Percentiles rank a stretch among this genome's conserved stretches.
Conservation (phyloP, 139 green algal species). For the Limnomonas spitsbergensis region DNA sequence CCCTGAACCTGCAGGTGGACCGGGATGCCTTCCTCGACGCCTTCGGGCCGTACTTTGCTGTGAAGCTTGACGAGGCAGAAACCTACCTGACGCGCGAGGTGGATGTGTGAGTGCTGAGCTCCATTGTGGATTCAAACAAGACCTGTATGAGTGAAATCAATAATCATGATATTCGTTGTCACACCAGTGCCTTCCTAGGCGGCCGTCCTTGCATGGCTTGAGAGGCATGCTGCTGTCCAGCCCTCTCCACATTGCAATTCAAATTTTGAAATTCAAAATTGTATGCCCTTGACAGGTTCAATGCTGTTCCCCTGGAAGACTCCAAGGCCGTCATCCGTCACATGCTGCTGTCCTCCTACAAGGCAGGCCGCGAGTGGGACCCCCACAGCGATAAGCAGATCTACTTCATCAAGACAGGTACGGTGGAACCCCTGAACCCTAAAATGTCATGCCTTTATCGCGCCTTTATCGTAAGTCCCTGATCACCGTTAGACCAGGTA, state of each 20-base stretch:
- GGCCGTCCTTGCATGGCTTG: too few relatives aligned
- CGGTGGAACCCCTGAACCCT: too few relatives aligned
- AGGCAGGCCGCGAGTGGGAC: conserved; percentile 43
- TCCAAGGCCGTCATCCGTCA: conserved; percentile 17
- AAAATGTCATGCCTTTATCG: too few relatives aligned
- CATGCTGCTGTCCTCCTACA: conserved; percentile 42
- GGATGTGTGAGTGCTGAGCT: conserved; percentile 23
- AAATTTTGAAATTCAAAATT: too few relatives aligned
- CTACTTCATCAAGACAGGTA: conserved; percentile 45
- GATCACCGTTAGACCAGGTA: too few relatives aligned
- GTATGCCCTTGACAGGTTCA: conserved; percentile 12
- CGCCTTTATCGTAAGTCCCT: too few relatives aligned
- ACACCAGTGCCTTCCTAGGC: too few relatives aligned
- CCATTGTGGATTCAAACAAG: too few relatives aligned
- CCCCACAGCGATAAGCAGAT: conserved; percentile 39
- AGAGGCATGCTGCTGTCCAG: too few relatives aligned
- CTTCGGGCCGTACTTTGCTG: conserved; percentile 35
- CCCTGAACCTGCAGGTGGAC: conserved; percentile 28
- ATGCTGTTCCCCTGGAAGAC: conserved; percentile 14
- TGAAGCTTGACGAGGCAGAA: conserved; percentile 14
- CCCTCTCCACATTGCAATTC: too few relatives aligned
- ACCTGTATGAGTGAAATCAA: too few relatives aligned
- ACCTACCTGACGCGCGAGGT: conserved; percentile 35
- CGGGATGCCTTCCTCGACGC: conserved; percentile 24
- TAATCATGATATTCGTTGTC: too few relatives aligned